These are phyloP conservation scores for Bruguiera parviflora DNA, from an alignment of 345 rosid genomes.

Conservation along the genomic window DNA sequence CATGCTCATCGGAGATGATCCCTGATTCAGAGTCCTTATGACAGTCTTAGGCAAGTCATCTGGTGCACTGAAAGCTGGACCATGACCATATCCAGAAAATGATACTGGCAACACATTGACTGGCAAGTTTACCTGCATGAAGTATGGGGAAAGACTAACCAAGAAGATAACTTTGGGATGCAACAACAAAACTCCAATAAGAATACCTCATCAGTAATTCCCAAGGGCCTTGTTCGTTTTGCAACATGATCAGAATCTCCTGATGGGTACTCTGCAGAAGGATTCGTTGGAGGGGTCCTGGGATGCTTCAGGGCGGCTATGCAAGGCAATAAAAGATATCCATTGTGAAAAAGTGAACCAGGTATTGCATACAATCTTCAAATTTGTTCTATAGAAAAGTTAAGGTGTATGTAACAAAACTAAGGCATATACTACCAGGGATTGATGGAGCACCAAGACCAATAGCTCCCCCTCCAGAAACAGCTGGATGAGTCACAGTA, in stretches of 20 bases:
- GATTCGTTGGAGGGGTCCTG: constrained; percentile 89
- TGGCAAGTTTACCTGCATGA: constrained; percentile 68
- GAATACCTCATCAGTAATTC: constrained; percentile 84
- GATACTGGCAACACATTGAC: constrained; percentile 78
- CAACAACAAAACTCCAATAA: not conserved
- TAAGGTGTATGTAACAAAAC: constrained; percentile 7
- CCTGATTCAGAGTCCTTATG: constrained; percentile 69
- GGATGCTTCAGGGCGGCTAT: constrained; percentile 92
- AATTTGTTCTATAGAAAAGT: constrained; percentile 3
- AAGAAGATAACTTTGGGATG: constrained; percentile 8
- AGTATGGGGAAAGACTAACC: constrained; percentile 1
- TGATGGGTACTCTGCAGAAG: constrained; percentile 76
- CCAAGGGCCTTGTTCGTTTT: constrained; percentile 90
- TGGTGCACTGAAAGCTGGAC: constrained; percentile 60
- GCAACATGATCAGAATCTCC: constrained; percentile 90
- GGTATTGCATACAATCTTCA: constrained; percentile 5
- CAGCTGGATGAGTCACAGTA: constrained; percentile 76
- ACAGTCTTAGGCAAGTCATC: constrained; percentile 89
- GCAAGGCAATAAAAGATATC: constrained; percentile 25
- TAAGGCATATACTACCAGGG: constrained; percentile 45
- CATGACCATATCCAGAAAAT: constrained; percentile 82
- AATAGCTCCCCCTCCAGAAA: constrained; percentile 80
- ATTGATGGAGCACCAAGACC: constrained; percentile 87
- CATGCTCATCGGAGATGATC: constrained; percentile 96
- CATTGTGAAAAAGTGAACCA: constrained; percentile 13